Evolutionary conservation across 306 rosid genomes (phyloP).

Genomic region (Canavalia gladiata): DNA sequence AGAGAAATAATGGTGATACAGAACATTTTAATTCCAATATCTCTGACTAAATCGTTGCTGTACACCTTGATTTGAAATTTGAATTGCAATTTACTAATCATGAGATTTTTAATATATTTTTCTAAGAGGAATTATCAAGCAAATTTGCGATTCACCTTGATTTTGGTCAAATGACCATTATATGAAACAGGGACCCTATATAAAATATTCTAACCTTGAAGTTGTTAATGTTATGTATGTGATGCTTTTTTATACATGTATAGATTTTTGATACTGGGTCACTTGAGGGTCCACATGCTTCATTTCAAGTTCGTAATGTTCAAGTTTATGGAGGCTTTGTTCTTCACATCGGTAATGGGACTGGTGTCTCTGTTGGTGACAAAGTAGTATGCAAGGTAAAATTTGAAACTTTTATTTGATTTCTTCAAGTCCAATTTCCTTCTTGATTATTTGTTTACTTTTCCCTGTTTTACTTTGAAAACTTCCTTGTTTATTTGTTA

Average conservation of each 20-base stretch:
- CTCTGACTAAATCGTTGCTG: no score
- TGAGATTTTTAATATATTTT: slow-evolving; percentile 5
- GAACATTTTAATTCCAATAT: slow-evolving; percentile 5
- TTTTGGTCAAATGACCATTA: neutral
- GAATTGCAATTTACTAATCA: slow-evolving; percentile 13
- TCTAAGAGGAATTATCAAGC: slow-evolving; percentile 6
- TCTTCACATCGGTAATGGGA: slow-evolving; percentile 85
- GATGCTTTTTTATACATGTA: slow-evolving; percentile 17
- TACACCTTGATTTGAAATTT: neutral
- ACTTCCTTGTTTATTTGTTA: neutral
- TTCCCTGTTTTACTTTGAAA: slow-evolving; percentile 21
- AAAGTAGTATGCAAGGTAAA: slow-evolving; percentile 84
- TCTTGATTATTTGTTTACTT: slow-evolving; percentile 26
- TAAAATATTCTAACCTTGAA: slow-evolving; percentile 6
- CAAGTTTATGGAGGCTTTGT: slow-evolving; percentile 92
- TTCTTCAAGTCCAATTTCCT: neutral
- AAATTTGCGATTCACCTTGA: neutral
- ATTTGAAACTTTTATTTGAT: slow-evolving; percentile 7
- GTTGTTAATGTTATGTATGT: slow-evolving; percentile 42
- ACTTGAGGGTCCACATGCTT: slow-evolving; percentile 66
- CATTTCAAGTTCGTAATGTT: slow-evolving; percentile 81
- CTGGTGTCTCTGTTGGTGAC: slow-evolving; percentile 78
- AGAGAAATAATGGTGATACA: slow-evolving; percentile 27
- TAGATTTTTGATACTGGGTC: slow-evolving; percentile 96
- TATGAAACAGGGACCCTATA: slow-evolving; percentile 14